phyloP scores from a whole-genome alignment of 2,329 filamentous ascomycete species.

The Hirsutella minnesotensis region DNA sequence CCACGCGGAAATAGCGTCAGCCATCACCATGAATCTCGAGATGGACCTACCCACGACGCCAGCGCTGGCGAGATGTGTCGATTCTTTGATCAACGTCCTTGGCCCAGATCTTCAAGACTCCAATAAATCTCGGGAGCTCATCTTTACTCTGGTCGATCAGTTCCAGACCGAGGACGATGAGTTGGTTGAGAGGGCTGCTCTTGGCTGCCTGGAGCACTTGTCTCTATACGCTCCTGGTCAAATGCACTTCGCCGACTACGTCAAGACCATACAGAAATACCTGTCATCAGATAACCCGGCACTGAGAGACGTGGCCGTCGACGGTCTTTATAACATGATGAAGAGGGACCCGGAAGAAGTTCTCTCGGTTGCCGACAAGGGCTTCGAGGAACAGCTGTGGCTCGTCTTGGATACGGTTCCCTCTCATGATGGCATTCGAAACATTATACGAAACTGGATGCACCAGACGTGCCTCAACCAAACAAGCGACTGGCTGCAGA shows the following conservation, averaged over 20 bases:
- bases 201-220: slow-evolving; percentile 80
- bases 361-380: slow-evolving; percentile 59
- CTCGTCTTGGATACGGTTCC: slow-evolving; percentile 70
- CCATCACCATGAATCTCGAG: slow-evolving; percentile 83
- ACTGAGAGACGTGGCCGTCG: slow-evolving; percentile 69
- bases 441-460: slow-evolving; percentile 86
- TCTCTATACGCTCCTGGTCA: slow-evolving; percentile 84
- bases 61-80: slow-evolving; percentile 76
- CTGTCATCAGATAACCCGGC: slow-evolving; percentile 57
- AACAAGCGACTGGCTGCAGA: slow-evolving; percentile 74
- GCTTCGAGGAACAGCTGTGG: slow-evolving; percentile 88
- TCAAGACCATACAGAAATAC: slow-evolving; percentile 68
- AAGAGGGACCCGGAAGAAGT: slow-evolving; percentile 81
- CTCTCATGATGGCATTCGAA: slow-evolving; percentile 67
- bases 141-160: slow-evolving; percentile 73
- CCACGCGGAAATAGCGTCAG: slow-evolving; percentile 67
- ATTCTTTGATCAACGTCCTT: slow-evolving; percentile 93
- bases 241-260: slow-evolving; percentile 74
- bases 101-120: slow-evolving; percentile 92
- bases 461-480: slow-evolving; percentile 75
- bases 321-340: slow-evolving; percentile 90
- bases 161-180: slow-evolving; percentile 67
- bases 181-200: slow-evolving; percentile 61
- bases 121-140: slow-evolving; percentile 81
- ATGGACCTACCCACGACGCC: slow-evolving; percentile 72